These are phyloP conservation scores for Phyllosticta ampelicida DNA, from an alignment of 2,329 filamentous ascomycete genomes.

Conservation along the genomic window DNA sequence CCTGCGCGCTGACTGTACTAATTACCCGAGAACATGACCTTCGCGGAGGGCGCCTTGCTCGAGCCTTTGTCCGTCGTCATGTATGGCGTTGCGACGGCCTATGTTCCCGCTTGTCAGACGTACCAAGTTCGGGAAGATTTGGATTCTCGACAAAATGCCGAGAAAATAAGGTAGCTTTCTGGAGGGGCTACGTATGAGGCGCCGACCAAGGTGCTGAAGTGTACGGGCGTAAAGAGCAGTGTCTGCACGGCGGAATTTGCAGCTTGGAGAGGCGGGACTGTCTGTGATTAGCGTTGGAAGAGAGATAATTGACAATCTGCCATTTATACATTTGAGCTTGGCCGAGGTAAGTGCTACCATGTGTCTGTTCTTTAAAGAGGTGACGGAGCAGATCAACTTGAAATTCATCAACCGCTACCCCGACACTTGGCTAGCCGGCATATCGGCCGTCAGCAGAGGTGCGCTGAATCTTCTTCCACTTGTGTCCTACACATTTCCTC, in stretches of 20 bases:
- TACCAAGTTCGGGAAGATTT: constrained; percentile 42
- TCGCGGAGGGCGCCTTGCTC: constrained; percentile 50
- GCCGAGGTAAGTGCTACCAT: constrained; percentile 38
- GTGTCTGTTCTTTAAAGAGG: neutral
- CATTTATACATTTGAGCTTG: constrained; percentile 55
- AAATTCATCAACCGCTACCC: constrained; percentile 61
- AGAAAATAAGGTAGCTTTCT: constrained; percentile 44
- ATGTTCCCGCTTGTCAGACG: constrained; percentile 44
- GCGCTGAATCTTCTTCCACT: constrained; percentile 52
- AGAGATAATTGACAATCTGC: constrained; percentile 52
- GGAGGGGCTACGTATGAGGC: constrained; percentile 19
- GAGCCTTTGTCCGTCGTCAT: constrained; percentile 55
- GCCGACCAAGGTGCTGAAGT: constrained; percentile 51
- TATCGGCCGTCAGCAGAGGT: constrained; percentile 48
- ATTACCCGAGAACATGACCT: constrained; percentile 46
- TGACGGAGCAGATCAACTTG: constrained; percentile 45
- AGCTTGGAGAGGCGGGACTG: constrained; percentile 46
- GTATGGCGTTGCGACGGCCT: constrained; percentile 46
- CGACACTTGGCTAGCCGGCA: constrained; percentile 58
- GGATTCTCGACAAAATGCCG: constrained; percentile 40
- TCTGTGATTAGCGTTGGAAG: constrained; percentile 56
- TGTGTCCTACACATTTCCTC: constrained; percentile 51
- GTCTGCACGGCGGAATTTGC: constrained; percentile 48
- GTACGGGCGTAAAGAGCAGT: constrained; percentile 55
- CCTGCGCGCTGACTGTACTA: constrained; percentile 43